Evolutionary conservation across 2,329 filamentous ascomycete genomes (phyloP).

Genomic region (Drechmeria coniospora): DNA sequence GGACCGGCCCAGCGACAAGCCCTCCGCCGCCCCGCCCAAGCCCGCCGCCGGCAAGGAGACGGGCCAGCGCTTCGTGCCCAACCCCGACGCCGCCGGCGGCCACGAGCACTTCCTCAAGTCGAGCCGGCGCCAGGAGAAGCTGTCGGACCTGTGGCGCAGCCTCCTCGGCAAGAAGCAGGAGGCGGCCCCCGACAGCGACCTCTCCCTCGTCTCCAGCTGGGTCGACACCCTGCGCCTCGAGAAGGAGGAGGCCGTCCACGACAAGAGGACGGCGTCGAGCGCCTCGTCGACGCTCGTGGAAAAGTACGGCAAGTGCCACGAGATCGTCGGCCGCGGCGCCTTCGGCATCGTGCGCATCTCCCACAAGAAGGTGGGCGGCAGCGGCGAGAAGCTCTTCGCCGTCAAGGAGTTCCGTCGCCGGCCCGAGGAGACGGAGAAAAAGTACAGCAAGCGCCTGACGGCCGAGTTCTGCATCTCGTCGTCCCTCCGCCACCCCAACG

Average conservation of each 20-base stretch:
- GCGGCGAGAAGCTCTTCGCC: conserved; percentile 80
- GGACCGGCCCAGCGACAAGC: conserved; percentile 11
- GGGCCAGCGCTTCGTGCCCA: conserved; percentile 35
- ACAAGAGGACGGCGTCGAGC: conserved; percentile 64
- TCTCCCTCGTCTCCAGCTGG: conserved; percentile 91
- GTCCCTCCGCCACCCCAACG: conserved; percentile 87
- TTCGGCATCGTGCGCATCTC: conserved; percentile 97
- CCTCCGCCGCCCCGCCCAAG: conserved; percentile 14
- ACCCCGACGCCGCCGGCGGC: conserved; percentile 42
- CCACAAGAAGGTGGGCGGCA: conserved; percentile 79
- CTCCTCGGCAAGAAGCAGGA: conserved; percentile 77
- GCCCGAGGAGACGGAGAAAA: conserved; percentile 88
- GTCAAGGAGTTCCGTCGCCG: conserved; percentile 96
- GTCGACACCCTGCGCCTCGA: conserved; percentile 85
- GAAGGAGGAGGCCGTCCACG: conserved; percentile 60
- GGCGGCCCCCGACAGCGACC: conserved; percentile 54
- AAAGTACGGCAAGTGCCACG: conserved; percentile 97
- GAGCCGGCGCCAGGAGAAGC: conserved; percentile 83
- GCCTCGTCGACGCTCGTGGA: conserved; percentile 64
- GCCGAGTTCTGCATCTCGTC: conserved; percentile 98
- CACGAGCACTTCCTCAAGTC: conserved; percentile 85
- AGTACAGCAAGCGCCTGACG: conserved; percentile 93
- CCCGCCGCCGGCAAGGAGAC: conserved; percentile 17
- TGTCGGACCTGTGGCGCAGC: conserved; percentile 79
- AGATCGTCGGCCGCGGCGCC: conserved; percentile 86